phyloP scores from a whole-genome alignment of 2,329 filamentous ascomycete species.

The Fusarium dlaminii region DNA sequence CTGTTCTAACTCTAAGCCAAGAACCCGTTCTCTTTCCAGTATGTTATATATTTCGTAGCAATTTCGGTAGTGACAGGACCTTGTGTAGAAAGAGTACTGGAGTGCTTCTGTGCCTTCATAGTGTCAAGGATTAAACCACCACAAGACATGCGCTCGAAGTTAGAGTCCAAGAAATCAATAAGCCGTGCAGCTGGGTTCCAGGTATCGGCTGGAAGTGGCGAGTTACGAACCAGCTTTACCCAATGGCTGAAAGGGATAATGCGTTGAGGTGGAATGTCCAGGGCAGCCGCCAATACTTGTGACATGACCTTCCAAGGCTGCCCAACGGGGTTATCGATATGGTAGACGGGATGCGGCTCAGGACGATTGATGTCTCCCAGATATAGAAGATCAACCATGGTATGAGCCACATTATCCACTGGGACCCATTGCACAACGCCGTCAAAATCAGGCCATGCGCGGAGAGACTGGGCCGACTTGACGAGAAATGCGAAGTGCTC shows the following conservation, averaged over 20 bases:
- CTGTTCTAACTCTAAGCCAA: no score
- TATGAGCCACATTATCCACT: conserved; percentile 48
- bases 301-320: conserved; percentile 30
- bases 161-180: neutral
- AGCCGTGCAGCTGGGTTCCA: neutral
- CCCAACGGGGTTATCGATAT: conserved; percentile 37
- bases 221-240: neutral
- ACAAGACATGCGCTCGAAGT: conserved; percentile 14
- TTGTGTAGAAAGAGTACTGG: neutral
- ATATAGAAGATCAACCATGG: conserved; percentile 19
- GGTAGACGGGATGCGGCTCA: conserved; percentile 25
- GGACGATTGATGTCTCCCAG: neutral
- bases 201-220: neutral
- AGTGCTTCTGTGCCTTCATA: neutral
- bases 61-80: neutral
- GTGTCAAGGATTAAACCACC: conserved; percentile 5
- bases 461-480: conserved; percentile 59
- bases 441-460: conserved; percentile 52
- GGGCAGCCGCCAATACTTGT: neutral
- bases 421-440: conserved; percentile 57
- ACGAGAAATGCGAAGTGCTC: conserved; percentile 62
- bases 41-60: neutral
- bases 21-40: neutral
- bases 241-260: neutral
- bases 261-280: neutral